Evolutionary conservation across 2,329 filamentous ascomycete genomes (phyloP).

Genomic region (Fonsecaea multimorphosa): DNA sequence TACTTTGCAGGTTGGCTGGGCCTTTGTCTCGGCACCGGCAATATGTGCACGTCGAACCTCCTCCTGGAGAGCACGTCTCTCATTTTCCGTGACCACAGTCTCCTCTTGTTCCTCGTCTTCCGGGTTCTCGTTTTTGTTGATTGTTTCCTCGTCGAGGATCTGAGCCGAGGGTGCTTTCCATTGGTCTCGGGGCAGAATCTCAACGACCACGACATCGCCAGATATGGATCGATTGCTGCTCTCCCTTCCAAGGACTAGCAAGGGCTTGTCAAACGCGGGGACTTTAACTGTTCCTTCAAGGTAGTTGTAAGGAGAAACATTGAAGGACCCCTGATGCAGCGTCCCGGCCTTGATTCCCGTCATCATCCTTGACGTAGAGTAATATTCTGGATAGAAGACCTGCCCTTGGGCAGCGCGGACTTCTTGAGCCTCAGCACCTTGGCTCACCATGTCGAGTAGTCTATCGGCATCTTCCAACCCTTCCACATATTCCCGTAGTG

Average conservation of each 20-base stretch:
- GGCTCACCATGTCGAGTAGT: constrained; percentile 90
- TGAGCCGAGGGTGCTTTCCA: constrained; percentile 97
- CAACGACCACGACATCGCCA: constrained; percentile 90
- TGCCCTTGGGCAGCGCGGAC: constrained; percentile 69
- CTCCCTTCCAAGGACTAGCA: constrained; percentile 87
- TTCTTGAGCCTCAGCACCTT: constrained; percentile 72
- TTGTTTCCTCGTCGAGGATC: constrained; percentile 89
- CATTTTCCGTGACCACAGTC: constrained; percentile 84
- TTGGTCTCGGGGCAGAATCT: constrained; percentile 89
- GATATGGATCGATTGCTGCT: constrained; percentile 95
- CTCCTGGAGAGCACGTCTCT: constrained; percentile 85
- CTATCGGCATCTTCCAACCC: constrained; percentile 82
- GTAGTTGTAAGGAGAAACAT: constrained; percentile 97
- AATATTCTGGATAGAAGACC: constrained; percentile 88
- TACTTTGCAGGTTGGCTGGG: constrained; percentile 89
- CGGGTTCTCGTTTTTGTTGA: constrained; percentile 92
- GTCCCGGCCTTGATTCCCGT: constrained; percentile 88
- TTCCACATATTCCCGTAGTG: constrained; percentile 77
- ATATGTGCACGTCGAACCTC: constrained; percentile 87
- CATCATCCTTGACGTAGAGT: constrained; percentile 87
- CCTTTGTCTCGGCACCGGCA: constrained; percentile 73
- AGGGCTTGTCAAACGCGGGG: constrained; percentile 83
- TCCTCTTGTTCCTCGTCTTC: constrained; percentile 77
- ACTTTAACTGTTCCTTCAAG: constrained; percentile 91
- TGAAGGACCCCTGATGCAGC: constrained; percentile 93